Evolutionary conservation across 2,329 filamentous ascomycete species (phyloP).

Genomic region (Trichophyton verrucosum): DNA sequence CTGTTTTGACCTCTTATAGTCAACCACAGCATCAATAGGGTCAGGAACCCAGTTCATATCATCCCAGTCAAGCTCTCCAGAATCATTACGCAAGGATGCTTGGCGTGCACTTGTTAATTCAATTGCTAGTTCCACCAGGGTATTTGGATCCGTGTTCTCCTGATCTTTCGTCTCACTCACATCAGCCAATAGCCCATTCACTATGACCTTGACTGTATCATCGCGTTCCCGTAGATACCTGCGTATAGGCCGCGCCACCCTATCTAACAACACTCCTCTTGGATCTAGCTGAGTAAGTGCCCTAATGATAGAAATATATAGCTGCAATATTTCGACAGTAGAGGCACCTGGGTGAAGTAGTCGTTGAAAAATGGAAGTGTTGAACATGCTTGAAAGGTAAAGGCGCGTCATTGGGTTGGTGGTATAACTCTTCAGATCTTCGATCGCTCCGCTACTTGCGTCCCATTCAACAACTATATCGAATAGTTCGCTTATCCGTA

Average conservation of each 20-base stretch:
- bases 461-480: slow-evolving; percentile 52
- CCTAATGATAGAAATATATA: slow-evolving; percentile 56
- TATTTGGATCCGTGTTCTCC: slow-evolving; percentile 27
- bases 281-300: slow-evolving; percentile 52
- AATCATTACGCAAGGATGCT: slow-evolving; percentile 35
- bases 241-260: slow-evolving; percentile 52
- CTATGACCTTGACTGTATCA: slow-evolving; percentile 54
- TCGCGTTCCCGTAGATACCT: slow-evolving; percentile 52
- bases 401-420: slow-evolving; percentile 42
- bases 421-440: slow-evolving; percentile 48
- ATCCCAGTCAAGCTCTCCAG: slow-evolving; percentile 69
- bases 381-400: slow-evolving; percentile 44
- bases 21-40: slow-evolving; percentile 80
- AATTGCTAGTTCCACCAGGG: slow-evolving; percentile 40
- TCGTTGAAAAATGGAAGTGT: slow-evolving; percentile 40
- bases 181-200: slow-evolving; percentile 50
- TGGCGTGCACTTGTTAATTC: slow-evolving; percentile 36
- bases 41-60: slow-evolving; percentile 91
- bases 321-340: slow-evolving; percentile 53
- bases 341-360: slow-evolving; percentile 52
- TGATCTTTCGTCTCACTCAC: slow-evolving; percentile 21
- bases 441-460: slow-evolving; percentile 44
- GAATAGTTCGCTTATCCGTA: slow-evolving; percentile 46
- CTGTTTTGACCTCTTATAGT: slow-evolving; percentile 78
- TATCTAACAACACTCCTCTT: slow-evolving; percentile 53